Evolutionary conservation across 345 rosid genomes (phyloP).

Genomic region (Euphorbia lathyris): DNA sequence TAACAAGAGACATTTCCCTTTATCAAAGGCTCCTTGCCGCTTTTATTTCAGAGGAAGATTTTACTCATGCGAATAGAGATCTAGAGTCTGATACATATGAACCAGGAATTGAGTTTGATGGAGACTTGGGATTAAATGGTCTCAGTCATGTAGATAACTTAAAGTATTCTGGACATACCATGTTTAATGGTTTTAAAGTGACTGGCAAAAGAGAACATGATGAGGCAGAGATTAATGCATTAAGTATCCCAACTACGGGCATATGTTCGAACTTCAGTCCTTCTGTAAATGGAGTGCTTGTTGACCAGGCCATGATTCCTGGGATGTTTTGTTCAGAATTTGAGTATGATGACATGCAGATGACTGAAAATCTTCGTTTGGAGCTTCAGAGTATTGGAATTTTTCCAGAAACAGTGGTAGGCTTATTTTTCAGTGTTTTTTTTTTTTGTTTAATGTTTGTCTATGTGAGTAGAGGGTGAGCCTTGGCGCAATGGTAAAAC

Average conservation of each 20-base stretch:
- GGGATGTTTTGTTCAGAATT: slow-evolving; percentile 43
- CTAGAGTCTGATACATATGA: slow-evolving; percentile 47
- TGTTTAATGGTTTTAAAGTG: slow-evolving; percentile 48
- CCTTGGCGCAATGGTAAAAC: too few relatives aligned
- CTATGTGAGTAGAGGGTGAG: too few relatives aligned
- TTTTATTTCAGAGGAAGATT: slow-evolving; percentile 72
- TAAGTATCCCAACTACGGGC: slow-evolving; percentile 35
- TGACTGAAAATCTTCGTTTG: slow-evolving; percentile 65
- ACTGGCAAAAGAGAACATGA: slow-evolving; percentile 47
- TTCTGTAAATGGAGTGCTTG: slow-evolving; percentile 43
- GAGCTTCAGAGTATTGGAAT: slow-evolving; percentile 84
- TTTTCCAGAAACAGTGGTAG: slow-evolving; percentile 74
- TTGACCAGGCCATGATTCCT: slow-evolving; percentile 40
- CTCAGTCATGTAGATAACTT: slow-evolving; percentile 46
- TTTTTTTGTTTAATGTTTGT: neutral
- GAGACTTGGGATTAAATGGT: slow-evolving; percentile 55
- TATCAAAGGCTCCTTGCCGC: slow-evolving; percentile 82
- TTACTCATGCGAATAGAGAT: slow-evolving; percentile 45
- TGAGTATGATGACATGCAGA: slow-evolving; percentile 55
- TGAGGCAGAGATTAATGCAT: slow-evolving; percentile 46
- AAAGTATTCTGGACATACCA: slow-evolving; percentile 25
- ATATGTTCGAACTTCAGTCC: slow-evolving; percentile 37
- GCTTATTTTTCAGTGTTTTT: slow-evolving; percentile 21
- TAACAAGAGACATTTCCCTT: slow-evolving; percentile 49
- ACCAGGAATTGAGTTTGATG: slow-evolving; percentile 51